phyloP scores from a whole-genome alignment of 352 stramenopile genomes.

The Phytophthora chlamydospora region DNA sequence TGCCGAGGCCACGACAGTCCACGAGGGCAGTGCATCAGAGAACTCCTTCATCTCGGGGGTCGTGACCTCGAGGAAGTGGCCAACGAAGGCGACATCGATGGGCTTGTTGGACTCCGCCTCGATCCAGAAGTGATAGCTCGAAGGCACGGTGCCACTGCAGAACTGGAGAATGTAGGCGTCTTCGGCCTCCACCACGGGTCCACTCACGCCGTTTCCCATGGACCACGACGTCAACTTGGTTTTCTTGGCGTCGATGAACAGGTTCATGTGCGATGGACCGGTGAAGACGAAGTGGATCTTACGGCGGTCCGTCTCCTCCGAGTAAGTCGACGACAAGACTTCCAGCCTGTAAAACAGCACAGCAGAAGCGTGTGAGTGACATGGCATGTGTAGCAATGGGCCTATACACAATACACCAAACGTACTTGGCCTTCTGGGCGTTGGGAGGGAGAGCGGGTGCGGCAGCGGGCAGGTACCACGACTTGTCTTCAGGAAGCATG shows the following conservation, averaged over 20 bases:
- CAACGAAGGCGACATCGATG: constrained; percentile 69
- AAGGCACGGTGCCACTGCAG: constrained; percentile 55
- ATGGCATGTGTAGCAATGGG: background rate
- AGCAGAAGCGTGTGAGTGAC: constrained; percentile 5
- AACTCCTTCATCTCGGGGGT: constrained; percentile 62
- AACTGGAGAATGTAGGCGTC: constrained; percentile 84
- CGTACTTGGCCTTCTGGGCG: constrained; percentile 41
- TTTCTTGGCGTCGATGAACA: constrained; percentile 80
- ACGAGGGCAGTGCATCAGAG: constrained; percentile 49
- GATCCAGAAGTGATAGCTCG: constrained; percentile 82
- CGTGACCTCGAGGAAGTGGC: constrained; percentile 63
- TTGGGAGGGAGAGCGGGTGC: constrained; percentile 33
- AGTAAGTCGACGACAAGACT: constrained; percentile 69
- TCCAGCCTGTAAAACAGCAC: constrained; percentile 39
- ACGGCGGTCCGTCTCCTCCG: constrained; percentile 51
- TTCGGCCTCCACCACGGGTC: constrained; percentile 56
- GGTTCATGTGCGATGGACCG: constrained; percentile 68
- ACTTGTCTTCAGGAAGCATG: constrained; percentile 70
- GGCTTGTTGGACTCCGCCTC: constrained; percentile 53
- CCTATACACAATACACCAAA: background rate
- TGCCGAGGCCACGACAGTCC: constrained; percentile 44
- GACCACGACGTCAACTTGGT: constrained; percentile 79
- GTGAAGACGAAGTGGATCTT: constrained; percentile 73
- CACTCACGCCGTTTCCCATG: constrained; percentile 67
- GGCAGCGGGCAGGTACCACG: constrained; percentile 67